Evolutionary conservation across 2,329 filamentous ascomycete species (phyloP).

Genomic region (Aspergillus aculeatus): DNA sequence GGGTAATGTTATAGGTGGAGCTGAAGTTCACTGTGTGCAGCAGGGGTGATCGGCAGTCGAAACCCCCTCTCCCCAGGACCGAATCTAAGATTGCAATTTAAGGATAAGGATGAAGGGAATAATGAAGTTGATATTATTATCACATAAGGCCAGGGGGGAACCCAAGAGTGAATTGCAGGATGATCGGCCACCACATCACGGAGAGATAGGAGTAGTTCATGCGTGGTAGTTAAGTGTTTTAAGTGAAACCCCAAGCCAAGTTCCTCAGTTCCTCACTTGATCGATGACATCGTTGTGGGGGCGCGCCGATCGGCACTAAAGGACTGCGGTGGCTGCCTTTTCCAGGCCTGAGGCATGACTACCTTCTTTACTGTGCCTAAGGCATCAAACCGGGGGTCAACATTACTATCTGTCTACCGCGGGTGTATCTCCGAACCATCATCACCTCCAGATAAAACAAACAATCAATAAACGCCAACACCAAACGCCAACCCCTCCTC

Average conservation of each 20-base stretch:
- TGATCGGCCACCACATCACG: not conserved
- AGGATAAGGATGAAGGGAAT: not conserved
- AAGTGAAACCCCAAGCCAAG: constrained; percentile 5
- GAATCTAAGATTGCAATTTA: not conserved
- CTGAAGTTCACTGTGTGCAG: not conserved
- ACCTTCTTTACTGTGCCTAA: constrained; percentile 6
- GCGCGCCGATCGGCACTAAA: constrained; percentile 8
- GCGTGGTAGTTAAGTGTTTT: not conserved
- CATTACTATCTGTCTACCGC: not conserved
- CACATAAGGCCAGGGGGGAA: not conserved
- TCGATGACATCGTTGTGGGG: constrained; percentile 25
- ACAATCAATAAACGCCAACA: not conserved
- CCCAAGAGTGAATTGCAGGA: not conserved
- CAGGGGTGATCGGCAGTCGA: not conserved
- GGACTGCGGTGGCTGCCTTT: not conserved
- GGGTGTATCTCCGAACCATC: constrained; percentile 3
- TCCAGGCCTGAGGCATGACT: not conserved
- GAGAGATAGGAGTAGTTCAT: constrained; percentile 4
- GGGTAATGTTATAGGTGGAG: not conserved
- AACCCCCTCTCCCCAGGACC: not conserved
- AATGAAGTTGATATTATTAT: not conserved
- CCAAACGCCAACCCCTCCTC: too few species aligned
- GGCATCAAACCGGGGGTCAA: too few species aligned
- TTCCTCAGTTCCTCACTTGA: constrained; percentile 2
- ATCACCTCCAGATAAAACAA: not conserved